Base-by-base conservation (phyloP, 441 rosid species). In the Erysimum cheiri region DNA sequence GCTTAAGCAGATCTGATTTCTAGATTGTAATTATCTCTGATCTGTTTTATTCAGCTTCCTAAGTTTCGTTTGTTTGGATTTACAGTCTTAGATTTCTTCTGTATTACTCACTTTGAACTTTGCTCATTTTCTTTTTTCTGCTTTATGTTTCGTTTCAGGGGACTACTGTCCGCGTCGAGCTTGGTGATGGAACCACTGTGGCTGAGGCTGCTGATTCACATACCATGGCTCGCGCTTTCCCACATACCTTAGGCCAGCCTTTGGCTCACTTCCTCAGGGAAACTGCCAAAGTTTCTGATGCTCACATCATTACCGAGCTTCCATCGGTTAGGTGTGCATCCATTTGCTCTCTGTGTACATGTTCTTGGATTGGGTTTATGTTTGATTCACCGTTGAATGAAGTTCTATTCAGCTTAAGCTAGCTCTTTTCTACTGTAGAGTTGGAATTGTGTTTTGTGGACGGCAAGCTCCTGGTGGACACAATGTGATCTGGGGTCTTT, bases 391-490 rank as follows among this genome's bases (percentile, higher is more conserved):
- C 62, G 6, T 41, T 36, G 3, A 31, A 54, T 11, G 2, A 47
- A 40, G 12, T 55, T 43, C 6, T 74, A 35, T 14, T 22, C 50
- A 36, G 19, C 75, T 39, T 24, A 14, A 50, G 46, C 37, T 31
- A n/a, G n/a, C 28, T 68, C 28, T 5, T 59, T 78, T 75, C n/a
- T 70, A 55, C 44, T 55, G 72, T 80, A 95, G 96, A 83, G 99
- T 96, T 4, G 99, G 98, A 74, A 57, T 96, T 39, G 96, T 93
- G 64, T 92, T 96, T 69, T 87, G 89, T 72, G 98, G 99, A 70
- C 89, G 99, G 81, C 99, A 96, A 67, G 91, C 99, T 67, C 99
- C 98, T 5, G 99, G 96, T 64, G 98, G 98, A 57, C 99, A 96
- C 77, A 92, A 96, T 80, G 99, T 96, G 46, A 64, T 93, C 47